Evolutionary conservation across 495 filamentous ascomycete species (phyloP).

Genomic region (Talaromyces wortmannii): DNA sequence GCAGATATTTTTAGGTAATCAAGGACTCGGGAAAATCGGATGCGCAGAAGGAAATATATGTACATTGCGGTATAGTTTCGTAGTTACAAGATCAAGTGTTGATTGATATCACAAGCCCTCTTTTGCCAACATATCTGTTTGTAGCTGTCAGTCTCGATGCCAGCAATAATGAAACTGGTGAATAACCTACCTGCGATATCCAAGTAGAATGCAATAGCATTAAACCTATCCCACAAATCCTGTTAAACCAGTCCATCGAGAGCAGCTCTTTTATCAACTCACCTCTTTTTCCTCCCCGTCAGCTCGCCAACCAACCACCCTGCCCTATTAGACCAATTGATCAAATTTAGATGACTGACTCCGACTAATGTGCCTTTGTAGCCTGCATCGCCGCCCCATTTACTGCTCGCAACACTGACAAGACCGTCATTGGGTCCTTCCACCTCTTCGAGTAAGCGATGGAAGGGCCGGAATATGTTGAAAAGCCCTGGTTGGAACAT

Average conservation of each 20-base stretch:
- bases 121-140: constrained; percentile 65
- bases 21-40: background rate
- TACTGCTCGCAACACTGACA: constrained; percentile 77
- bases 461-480: constrained; percentile 68
- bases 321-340: constrained; percentile 90
- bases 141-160: background rate
- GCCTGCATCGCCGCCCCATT: constrained; percentile 62
- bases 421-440: constrained; percentile 93
- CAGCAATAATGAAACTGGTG: background rate
- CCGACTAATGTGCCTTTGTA: constrained; percentile 88
- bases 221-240: constrained; percentile 56
- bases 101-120: constrained; percentile 47
- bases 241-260: constrained; percentile 5
- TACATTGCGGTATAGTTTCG: too few relatives aligned
- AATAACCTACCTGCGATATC: constrained; percentile 63
- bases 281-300: constrained; percentile 66
- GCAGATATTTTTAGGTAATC: too few relatives aligned
- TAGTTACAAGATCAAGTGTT: background rate
- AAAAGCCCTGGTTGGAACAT: constrained; percentile 57
- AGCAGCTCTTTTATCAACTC: constrained; percentile 16
- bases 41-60: background rate
- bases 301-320: constrained; percentile 63
- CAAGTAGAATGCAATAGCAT: constrained; percentile 92
- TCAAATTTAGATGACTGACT: constrained; percentile 86
- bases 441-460: constrained; percentile 55